phyloP scores from a whole-genome alignment of 2,329 filamentous ascomycete genomes.

The Monilinia vaccinii-corymbosi region DNA sequence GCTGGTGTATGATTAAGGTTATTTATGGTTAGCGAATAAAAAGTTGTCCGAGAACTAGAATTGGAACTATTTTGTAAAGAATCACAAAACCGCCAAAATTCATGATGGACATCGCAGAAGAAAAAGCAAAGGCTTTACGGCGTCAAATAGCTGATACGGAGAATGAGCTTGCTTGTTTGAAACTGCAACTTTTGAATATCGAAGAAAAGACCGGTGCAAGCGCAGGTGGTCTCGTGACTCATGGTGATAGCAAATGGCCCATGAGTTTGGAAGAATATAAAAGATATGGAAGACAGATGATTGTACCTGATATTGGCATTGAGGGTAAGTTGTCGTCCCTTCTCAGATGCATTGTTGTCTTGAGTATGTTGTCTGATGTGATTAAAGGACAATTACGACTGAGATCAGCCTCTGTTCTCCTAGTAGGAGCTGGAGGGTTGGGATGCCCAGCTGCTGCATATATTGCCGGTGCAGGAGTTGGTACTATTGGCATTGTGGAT shows the following conservation, averaged over 20 bases:
- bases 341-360: background rate
- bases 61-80: background rate
- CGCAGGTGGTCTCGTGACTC: slow-evolving; percentile 13
- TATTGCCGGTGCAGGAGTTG: slow-evolving; percentile 79
- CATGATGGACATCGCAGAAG: slow-evolving; percentile 32
- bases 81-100: background rate
- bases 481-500: slow-evolving; percentile 75
- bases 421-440: slow-evolving; percentile 81
- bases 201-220: slow-evolving; percentile 10
- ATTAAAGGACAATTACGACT: slow-evolving; percentile 64
- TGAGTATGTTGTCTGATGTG: background rate
- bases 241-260: slow-evolving; percentile 48
- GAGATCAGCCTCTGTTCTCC: slow-evolving; percentile 59
- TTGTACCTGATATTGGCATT: slow-evolving; percentile 73
- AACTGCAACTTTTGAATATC: slow-evolving; percentile 34
- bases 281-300: slow-evolving; percentile 84
- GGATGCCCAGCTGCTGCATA: slow-evolving; percentile 93
- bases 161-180: slow-evolving; percentile 38
- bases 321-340: slow-evolving; percentile 41
- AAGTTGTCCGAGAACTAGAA: background rate
- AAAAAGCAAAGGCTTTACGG: slow-evolving; percentile 33
- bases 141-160: slow-evolving; percentile 41
- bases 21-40: slow-evolving; percentile 5
- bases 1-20: too few species aligned
- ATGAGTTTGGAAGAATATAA: slow-evolving; percentile 66